Evolutionary conservation across 140 eudicot species (phyloP), one percentile per base, ranked within the genome.

Genomic region (Bidens hawaiensis): DNA sequence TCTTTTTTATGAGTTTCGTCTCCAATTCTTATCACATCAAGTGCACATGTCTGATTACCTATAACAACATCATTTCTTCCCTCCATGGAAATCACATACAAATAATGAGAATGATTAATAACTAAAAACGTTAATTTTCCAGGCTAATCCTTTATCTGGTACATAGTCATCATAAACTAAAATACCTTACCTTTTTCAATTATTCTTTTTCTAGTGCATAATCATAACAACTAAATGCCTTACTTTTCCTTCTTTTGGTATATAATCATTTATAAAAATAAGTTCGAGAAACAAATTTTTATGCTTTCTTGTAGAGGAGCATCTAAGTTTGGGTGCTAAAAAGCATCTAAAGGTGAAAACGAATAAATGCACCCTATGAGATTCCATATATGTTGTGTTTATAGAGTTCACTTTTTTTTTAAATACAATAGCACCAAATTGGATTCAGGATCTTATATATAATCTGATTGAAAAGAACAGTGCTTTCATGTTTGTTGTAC

Each of bases 261-360:
- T 24, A 31, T 58, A 33, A 28, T 24, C 10, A 49, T 13, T 51
- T 25, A 22, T 21, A 13, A 46, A 2, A 59, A 8, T 5, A 60
- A n/a, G 62, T 21, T 38, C 2, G 30, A 14, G 21, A 47, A 6
- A 41, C n/a, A 8, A 18, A 22, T 26, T 47, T n/a, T 23, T 69
- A 8, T n/a, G 12, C 21, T 70, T 60, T 36, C 3, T 48, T 60
- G 33, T 58, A 58, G 33, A 4, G 7, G 26, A 45, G 9, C 17
- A 10, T 36, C 51, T 60, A 60, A 60, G 2, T 22, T 60, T 70
- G 12, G 43, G 46, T 36, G 24, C 36, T 49, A 50, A 60, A 60
- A 54, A 14, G 19, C 60, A 54, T 54, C 21, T 25, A 52, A 52
- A 48, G 31, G 14, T 18, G 8, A 24, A 27, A 70, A 70, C 5